These are phyloP conservation scores for Aspergillus pseudoviridinutans DNA, from an alignment of 2,329 filamentous ascomycete species.

Conservation along the genomic window DNA sequence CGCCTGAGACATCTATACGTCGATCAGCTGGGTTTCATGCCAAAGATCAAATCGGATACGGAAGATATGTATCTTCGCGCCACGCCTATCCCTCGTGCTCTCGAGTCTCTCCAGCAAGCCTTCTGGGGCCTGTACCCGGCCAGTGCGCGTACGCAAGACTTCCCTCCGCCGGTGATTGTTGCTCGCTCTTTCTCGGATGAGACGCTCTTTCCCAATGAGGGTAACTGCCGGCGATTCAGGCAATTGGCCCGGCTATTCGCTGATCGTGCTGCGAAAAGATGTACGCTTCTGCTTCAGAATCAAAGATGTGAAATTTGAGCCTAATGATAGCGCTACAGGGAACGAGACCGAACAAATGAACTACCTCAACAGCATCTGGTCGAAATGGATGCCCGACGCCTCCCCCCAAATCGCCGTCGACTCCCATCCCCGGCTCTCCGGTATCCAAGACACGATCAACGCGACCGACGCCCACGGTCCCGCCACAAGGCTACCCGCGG, in stretches of 20 bases:
- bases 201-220: slow-evolving; percentile 75
- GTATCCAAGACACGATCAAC: slow-evolving; percentile 93
- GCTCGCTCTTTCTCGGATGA: slow-evolving; percentile 64
- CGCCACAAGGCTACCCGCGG: slow-evolving; percentile 70
- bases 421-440: slow-evolving; percentile 75
- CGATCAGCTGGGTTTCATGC: slow-evolving; percentile 69
- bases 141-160: slow-evolving; percentile 45
- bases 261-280: slow-evolving; percentile 64
- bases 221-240: slow-evolving; percentile 68
- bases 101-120: slow-evolving; percentile 73
- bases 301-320: not conserved
- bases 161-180: slow-evolving; percentile 63
- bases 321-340: slow-evolving; percentile 34
- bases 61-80: slow-evolving; percentile 69
- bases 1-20: slow-evolving; percentile 70
- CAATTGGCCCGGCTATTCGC: slow-evolving; percentile 68
- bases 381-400: slow-evolving; percentile 78
- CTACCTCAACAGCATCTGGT: slow-evolving; percentile 71
- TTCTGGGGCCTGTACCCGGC: slow-evolving; percentile 72
- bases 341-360: slow-evolving; percentile 76
- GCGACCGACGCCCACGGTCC: slow-evolving; percentile 80
- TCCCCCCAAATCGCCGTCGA: slow-evolving; percentile 72
- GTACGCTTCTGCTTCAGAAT: slow-evolving; percentile 33
- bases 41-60: slow-evolving; percentile 50
- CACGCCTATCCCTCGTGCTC: slow-evolving; percentile 69